Evolutionary conservation across 2,329 filamentous ascomycete genomes (phyloP), one percentile per base, ranked within the genome.

Genomic region (Diplodia scrobiculata): DNA sequence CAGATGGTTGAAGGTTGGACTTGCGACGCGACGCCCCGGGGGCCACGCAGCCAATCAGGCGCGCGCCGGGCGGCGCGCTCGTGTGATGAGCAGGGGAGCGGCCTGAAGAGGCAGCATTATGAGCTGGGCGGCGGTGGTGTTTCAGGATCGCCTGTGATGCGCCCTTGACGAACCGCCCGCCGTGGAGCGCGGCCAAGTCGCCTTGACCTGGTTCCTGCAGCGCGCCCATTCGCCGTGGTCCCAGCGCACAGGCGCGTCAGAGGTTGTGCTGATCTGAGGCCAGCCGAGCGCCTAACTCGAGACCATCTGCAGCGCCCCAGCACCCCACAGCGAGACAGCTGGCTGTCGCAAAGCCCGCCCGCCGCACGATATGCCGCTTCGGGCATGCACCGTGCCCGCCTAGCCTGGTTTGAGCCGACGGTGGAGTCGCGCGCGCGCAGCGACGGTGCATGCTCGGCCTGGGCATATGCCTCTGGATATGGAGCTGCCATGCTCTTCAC

Each of bases 291-390:
- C 60, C 38, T 45, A 45, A 45, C 38, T 32, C 25, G 19, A 41
- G 34, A 38, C 47, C 47, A 63, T 41, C 54, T 59, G 59, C 59
- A 58, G 50, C 63, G 36, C 51, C 60, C 60, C 50, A 51, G 47
- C 51, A 54, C 62, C 63, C 52, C 63, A 55, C 63, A 65, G 58
- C 58, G 47, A 63, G 60, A 63, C 60, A 63, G 47, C 60, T 52
- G 60, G 60, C 60, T 63, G 60, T 63, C 60, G 60, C 60, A 63
- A 41, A 38, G 47, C 47, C 27, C 47, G 48, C 19, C 41, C 41
- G 62, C 62, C 62, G 62, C 62, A 65, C 62, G 36, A 65, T 32
- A 48, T 65, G 50, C 63, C 63, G 63, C 52, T 65, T 54, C 52
- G 63, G 63, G 52, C 52, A 13, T 32, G 45, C 32, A 65, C 63